Evolutionary conservation across 148 eudicot species (phyloP).

Genomic region (Polygonum maritimum): DNA sequence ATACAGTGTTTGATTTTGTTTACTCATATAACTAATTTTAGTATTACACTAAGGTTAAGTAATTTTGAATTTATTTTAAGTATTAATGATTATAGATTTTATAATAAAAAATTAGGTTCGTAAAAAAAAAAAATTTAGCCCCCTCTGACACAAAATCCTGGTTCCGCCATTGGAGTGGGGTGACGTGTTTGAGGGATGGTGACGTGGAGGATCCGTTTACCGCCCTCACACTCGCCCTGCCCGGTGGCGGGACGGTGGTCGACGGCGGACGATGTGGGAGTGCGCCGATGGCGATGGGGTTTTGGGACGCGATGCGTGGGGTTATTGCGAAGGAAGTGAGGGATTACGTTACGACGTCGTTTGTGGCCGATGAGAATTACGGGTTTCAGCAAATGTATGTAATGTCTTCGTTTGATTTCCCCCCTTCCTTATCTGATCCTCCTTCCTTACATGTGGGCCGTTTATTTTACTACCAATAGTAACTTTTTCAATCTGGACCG

Average conservation of each 20-base stretch:
- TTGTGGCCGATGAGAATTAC: neutral
- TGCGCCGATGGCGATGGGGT: conserved; percentile 24
- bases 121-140: too few relatives aligned
- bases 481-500: too few relatives aligned
- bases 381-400: neutral
- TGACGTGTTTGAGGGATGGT: neutral
- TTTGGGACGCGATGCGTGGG: conserved; percentile 53
- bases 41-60: too few relatives aligned
- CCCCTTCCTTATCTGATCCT: too few relatives aligned
- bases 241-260: neutral
- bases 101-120: too few relatives aligned
- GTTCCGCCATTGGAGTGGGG: neutral
- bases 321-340: conserved; percentile 61
- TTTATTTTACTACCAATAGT: too few relatives aligned
- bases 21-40: too few relatives aligned
- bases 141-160: too few relatives aligned
- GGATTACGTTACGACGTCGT: conserved; percentile 39
- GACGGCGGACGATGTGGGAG: neutral
- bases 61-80: too few relatives aligned
- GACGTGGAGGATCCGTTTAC: conserved; percentile 37
- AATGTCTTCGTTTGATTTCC: neutral
- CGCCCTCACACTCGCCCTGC: conserved; percentile 33
- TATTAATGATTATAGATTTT: too few relatives aligned
- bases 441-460: too few relatives aligned
- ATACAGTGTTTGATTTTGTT: too few relatives aligned